Percentiles rank a stretch among this genome's conserved stretches.
These are phyloP conservation scores for Colletotrichum sp. DNA, from an alignment of 2,329 filamentous ascomycete species.

Conservation along the genomic window DNA sequence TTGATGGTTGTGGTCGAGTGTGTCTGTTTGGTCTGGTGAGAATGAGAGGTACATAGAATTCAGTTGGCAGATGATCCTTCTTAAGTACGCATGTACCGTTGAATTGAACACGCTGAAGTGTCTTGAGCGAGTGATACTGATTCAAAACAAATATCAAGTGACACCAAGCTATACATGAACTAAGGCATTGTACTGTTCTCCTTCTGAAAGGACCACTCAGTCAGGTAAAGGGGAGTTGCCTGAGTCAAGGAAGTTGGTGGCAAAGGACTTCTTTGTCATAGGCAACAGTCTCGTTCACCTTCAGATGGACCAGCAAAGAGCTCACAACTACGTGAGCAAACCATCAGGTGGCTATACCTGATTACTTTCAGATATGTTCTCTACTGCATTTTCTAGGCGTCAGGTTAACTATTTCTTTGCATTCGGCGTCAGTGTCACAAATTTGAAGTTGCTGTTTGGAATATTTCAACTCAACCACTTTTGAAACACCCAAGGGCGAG, in stretches of 20 bases:
- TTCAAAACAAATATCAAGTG: not conserved
- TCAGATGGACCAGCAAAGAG: not conserved
- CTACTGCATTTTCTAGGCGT: accelerated
- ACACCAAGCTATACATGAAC: not conserved
- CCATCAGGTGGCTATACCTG: not conserved
- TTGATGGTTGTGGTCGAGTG: not conserved
- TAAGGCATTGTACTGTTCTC: not conserved
- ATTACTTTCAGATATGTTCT: not conserved
- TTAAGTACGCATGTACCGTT: not conserved
- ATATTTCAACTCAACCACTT: too few relatives aligned
- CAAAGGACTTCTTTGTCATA: not conserved
- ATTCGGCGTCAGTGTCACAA: not conserved
- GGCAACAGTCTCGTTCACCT: not conserved
- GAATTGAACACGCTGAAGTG: not conserved
- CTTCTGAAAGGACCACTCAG: not conserved
- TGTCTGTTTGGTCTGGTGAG: not conserved
- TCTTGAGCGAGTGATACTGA: not conserved
- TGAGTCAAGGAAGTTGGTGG: not conserved
- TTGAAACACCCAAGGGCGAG: too few relatives aligned
- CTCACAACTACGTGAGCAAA: too few relatives aligned
- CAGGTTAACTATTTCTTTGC: not conserved
- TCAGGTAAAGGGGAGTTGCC: accelerated
- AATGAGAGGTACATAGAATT: not conserved
- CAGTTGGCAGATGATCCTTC: not conserved
- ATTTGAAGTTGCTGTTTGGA: not conserved